These are phyloP conservation scores for Didymella exigua DNA, from an alignment of 2,329 filamentous ascomycete species.

Conservation along the genomic window DNA sequence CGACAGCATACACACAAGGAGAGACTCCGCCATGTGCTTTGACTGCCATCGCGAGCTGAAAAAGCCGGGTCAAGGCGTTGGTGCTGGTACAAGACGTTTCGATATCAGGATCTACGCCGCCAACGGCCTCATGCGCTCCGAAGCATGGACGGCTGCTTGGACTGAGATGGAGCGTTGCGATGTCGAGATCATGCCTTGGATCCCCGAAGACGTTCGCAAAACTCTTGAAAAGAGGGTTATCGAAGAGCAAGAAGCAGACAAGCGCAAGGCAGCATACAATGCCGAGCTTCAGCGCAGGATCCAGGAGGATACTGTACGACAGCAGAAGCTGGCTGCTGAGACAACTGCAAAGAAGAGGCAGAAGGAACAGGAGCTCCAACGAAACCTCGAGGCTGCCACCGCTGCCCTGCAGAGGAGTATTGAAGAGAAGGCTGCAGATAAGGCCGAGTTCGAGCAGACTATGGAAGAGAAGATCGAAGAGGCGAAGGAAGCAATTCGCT, in stretches of 20 bases:
- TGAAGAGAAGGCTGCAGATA: slow-evolving; percentile 37
- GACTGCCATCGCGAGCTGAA: slow-evolving; percentile 55
- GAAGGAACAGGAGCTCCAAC: slow-evolving; percentile 35
- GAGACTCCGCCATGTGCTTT: slow-evolving; percentile 52
- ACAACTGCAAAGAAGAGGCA: slow-evolving; percentile 30
- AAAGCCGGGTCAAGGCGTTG: slow-evolving; percentile 43
- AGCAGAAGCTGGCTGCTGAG: slow-evolving; percentile 38
- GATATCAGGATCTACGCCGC: slow-evolving; percentile 89
- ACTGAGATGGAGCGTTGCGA: slow-evolving; percentile 99
- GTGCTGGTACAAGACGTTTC: slow-evolving; percentile 63
- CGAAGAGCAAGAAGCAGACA: slow-evolving; percentile 47
- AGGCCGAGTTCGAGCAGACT: slow-evolving; percentile 34
- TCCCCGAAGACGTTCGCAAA: slow-evolving; percentile 63
- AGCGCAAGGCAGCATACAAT: slow-evolving; percentile 36
- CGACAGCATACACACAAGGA: slow-evolving; percentile 27
- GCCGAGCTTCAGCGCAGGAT: slow-evolving; percentile 41
- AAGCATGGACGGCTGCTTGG: slow-evolving; percentile 93
- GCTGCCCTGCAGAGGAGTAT: slow-evolving; percentile 34
- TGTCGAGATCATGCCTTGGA: slow-evolving; percentile 81
- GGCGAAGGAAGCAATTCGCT: slow-evolving; percentile 41
- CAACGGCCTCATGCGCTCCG: slow-evolving; percentile 89
- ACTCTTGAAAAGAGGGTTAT: slow-evolving; percentile 62
- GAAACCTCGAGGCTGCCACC: slow-evolving; percentile 35
- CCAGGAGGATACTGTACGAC: slow-evolving; percentile 39
- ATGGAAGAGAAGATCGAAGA: slow-evolving; percentile 38